These are phyloP conservation scores for Debaryomyces hansenii DNA, from an alignment of 805 yeast species.

Conservation along the genomic window DNA sequence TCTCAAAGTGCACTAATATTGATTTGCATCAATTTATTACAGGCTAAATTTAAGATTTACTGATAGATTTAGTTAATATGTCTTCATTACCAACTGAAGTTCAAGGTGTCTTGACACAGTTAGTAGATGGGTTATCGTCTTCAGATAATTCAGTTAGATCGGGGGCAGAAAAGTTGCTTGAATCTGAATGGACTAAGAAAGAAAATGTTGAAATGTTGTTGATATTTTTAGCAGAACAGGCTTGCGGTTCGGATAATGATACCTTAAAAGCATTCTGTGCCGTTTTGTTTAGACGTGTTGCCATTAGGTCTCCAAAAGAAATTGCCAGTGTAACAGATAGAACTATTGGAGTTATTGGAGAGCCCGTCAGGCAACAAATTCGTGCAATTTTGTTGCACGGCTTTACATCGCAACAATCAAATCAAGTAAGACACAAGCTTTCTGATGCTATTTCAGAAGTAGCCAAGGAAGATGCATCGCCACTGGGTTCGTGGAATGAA, in stretches of 20 bases:
- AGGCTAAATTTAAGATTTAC: not conserved
- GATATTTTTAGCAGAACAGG: constrained; percentile 78
- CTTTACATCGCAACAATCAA: constrained; percentile 65
- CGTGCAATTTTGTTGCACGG: constrained; percentile 71
- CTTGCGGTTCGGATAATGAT: constrained; percentile 56
- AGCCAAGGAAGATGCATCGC: constrained; percentile 63
- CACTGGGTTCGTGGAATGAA: constrained; percentile 70
- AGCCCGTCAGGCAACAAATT: constrained; percentile 59
- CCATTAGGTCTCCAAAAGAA: constrained; percentile 73
- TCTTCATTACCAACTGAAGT: constrained; percentile 61
- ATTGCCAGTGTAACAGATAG: constrained; percentile 68
- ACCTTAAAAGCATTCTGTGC: constrained; percentile 73
- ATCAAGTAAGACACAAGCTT: constrained; percentile 82
- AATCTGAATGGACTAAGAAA: constrained; percentile 70
- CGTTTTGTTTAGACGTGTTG: constrained; percentile 84
- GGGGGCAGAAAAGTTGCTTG: constrained; percentile 72
- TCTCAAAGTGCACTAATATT: not conserved
- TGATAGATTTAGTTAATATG: constrained; percentile 20
- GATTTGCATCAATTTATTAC: too few species aligned
- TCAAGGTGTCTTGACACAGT: constrained; percentile 50
- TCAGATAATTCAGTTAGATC: constrained; percentile 75
- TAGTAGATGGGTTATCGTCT: constrained; percentile 70
- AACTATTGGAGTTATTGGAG: constrained; percentile 69
- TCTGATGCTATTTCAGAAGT: constrained; percentile 94
- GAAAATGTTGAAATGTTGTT: constrained; percentile 70